Conservation (phyloP, 176 grass and related monocot genomes). For the Carex myosuroides region DNA sequence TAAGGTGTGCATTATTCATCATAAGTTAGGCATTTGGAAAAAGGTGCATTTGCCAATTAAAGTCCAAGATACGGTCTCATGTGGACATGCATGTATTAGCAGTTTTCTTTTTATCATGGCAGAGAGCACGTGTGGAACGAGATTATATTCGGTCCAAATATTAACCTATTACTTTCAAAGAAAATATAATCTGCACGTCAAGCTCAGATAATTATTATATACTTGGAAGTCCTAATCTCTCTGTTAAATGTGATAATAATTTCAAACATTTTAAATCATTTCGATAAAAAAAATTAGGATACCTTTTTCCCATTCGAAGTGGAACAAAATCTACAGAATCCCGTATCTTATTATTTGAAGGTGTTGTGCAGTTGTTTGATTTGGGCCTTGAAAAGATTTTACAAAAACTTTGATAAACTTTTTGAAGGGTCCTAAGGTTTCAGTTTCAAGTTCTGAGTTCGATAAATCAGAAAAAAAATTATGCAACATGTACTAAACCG, state of each 20-base stretch:
- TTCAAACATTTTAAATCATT: not conserved
- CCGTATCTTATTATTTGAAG: not conserved
- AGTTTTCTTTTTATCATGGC: slow-evolving; percentile 22
- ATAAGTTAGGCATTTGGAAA: slow-evolving; percentile 3
- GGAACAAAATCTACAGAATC: not conserved
- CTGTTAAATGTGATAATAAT: not conserved
- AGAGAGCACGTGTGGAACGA: slow-evolving; percentile 1
- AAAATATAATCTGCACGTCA: not conserved
- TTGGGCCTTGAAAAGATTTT: not conserved
- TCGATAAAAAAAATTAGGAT: not conserved
- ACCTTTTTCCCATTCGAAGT: not conserved
- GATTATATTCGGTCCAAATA: not conserved
- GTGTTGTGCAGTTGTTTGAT: not conserved
- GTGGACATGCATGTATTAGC: not conserved
- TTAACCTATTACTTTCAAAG: not conserved
- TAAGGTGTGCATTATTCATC: not conserved
- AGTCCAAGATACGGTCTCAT: slow-evolving; percentile 11
- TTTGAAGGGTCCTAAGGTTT: too few species aligned
- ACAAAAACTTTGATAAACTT: not conserved
- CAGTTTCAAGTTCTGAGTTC: not conserved
- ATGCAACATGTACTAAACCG: not conserved
- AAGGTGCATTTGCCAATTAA: not conserved
- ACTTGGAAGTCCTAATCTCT: not conserved
- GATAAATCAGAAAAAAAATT: not conserved
- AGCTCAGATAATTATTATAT: not conserved